Evolutionary conservation across 768 basidiomycete species (phyloP), one percentile per base, ranked within the genome.

Genomic region (Tylopilus felleus): DNA sequence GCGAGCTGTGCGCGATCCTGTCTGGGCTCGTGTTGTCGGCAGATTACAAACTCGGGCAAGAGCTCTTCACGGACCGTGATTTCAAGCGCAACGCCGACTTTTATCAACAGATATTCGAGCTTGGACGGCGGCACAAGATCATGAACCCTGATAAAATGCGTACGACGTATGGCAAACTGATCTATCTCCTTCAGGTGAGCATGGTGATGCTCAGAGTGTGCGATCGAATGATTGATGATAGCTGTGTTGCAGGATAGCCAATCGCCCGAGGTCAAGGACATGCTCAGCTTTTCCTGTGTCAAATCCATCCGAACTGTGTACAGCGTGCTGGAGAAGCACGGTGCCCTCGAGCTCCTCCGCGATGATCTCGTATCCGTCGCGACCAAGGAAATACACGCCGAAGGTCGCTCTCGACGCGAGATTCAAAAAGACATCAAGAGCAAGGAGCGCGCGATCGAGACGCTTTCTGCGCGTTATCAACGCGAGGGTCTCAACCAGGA

Each of bases 101-200:
- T 65, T 93, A 86, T 63, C 88, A 90, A 55, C 71, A 76, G 14
- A 77, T 92, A 23, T 93, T 93, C 58, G 90, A 93, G 71, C 78
- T 93, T 22, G 90, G 91, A 19, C 76, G 90, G 47, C 78, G 90
- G 53, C 88, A 92, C 66, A 93, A 93, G 69, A 93, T 93, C 64
- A 91, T 89, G 88, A 93, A 93, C 61, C 91, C 91, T 0, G 91
- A 93, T 65, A 92, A 92, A 62, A 92, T 93, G 90, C 80, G 91
- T 23, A 84, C 87, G 27, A 93, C 88, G 8, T 93, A 93, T 56
- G 91, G 91, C 10, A 93, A 93, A 65, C 73, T 93, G 55, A 84
- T 92, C 31, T 93, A 92, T 69, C 73, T 93, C 51, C 78, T 92
- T 31, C 88, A 91, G 80, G 88, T 87, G 57, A 59, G 75, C 64